Conservation (phyloP, 805 yeast species). For the Cyberlindnera mycetangii region DNA sequence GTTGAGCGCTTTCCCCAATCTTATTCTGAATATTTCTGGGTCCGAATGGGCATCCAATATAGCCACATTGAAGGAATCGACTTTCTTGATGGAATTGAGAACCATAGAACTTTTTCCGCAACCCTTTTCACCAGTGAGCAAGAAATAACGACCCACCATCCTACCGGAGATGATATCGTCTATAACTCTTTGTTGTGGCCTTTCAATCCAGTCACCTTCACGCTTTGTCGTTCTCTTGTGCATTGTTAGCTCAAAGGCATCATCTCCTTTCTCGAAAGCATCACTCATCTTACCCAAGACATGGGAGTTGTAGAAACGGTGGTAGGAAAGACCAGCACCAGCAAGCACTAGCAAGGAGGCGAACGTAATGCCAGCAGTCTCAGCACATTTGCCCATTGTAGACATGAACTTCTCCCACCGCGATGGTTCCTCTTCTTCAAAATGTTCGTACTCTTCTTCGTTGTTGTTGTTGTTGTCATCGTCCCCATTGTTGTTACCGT, state of each 20-base stretch:
- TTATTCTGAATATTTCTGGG: conserved; percentile 73
- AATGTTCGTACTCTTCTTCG: conserved; percentile 13
- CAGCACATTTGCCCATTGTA: conserved; percentile 43
- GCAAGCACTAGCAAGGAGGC: conserved; percentile 68
- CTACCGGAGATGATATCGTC: conserved; percentile 66
- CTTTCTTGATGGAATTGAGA: conserved; percentile 64
- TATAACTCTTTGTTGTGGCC: conserved; percentile 63
- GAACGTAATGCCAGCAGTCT: conserved; percentile 69
- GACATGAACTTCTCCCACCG: conserved; percentile 18
- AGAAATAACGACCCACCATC: conserved; percentile 64
- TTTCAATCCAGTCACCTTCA: conserved; percentile 59
- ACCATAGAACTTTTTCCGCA: conserved; percentile 81
- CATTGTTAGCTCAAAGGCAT: conserved; percentile 56
- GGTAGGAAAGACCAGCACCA: conserved; percentile 69
- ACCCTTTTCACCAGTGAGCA: conserved; percentile 81
- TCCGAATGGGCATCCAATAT: conserved; percentile 82
- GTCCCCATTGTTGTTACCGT: background rate
- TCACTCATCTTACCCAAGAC: conserved; percentile 60
- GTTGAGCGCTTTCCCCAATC: conserved; percentile 73
- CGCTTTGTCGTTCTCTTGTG: conserved; percentile 39
- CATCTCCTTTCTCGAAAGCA: conserved; percentile 68
- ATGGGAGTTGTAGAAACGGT: conserved; percentile 53
- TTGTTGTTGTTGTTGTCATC: conserved; percentile 6
- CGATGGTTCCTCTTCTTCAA: conserved; percentile 14
- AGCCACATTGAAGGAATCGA: conserved; percentile 61